A percentile compares a stretch with the other conserved stretches of the same genome.
Conservation (phyloP, 768 basidiomycete species). For the Cystobasidium ongulense region DNA sequence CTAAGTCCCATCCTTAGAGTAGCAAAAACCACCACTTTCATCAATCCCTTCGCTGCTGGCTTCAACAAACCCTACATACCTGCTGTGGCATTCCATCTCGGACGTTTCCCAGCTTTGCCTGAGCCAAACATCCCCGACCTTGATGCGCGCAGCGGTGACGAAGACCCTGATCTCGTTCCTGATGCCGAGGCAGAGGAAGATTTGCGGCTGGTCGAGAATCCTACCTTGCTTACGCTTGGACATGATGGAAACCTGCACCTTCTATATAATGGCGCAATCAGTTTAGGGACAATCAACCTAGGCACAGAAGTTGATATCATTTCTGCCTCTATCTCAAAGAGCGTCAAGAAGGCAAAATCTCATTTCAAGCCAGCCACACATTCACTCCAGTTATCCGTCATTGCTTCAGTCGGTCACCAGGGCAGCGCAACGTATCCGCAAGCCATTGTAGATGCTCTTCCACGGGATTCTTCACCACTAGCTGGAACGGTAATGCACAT, state of each 20-base stretch:
- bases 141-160: background rate
- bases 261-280: slow-evolving; percentile 35
- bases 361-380: background rate
- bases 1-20: background rate
- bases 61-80: slow-evolving; percentile 18
- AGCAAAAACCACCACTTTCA: background rate
- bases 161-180: background rate
- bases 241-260: slow-evolving; percentile 31
- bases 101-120: slow-evolving; percentile 3
- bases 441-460: background rate
- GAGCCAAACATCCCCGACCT: background rate
- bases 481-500: background rate
- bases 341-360: background rate
- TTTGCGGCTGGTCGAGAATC: background rate
- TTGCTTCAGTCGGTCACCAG: background rate
- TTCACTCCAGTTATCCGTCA: background rate
- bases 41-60: slow-evolving; percentile 21
- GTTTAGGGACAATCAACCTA: slow-evolving; percentile 23
- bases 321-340: background rate
- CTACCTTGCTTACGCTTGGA: slow-evolving; percentile 33
- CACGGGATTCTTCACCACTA: background rate
- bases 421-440: background rate
- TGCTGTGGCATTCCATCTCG: background rate
- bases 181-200: background rate
- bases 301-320: background rate